Evolutionary conservation across 2,329 filamentous ascomycete genomes (phyloP).

Genomic region (Trichoderma koningii): DNA sequence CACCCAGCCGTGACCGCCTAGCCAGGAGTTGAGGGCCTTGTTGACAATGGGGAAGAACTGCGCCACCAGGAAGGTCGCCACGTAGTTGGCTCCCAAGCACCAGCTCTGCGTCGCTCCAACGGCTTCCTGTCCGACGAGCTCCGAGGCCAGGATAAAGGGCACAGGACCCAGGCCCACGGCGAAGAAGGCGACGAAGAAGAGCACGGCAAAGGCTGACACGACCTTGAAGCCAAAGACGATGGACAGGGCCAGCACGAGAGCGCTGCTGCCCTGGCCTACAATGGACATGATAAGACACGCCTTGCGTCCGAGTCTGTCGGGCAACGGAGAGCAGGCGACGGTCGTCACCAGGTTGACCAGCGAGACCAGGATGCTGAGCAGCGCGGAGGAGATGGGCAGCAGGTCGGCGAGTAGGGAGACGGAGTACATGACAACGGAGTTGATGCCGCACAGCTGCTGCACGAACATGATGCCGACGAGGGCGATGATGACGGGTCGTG

Average conservation of each 20-base stretch:
- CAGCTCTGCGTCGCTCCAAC: conserved; percentile 91
- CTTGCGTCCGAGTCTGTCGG: conserved; percentile 87
- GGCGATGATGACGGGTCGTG: conserved; percentile 74
- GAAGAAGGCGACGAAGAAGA: conserved; percentile 87
- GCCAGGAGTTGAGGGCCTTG: conserved; percentile 62
- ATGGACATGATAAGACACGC: conserved; percentile 80
- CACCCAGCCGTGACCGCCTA: conserved; percentile 75
- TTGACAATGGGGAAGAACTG: conserved; percentile 94
- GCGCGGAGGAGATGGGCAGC: conserved; percentile 75
- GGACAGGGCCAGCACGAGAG: conserved; percentile 75
- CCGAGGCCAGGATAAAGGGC: conserved; percentile 89
- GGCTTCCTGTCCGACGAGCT: conserved; percentile 86
- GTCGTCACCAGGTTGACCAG: conserved; percentile 85
- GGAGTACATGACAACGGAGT: conserved; percentile 98
- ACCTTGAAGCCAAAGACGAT: conserved; percentile 73
- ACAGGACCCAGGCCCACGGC: conserved; percentile 90
- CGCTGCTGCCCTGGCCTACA: conserved; percentile 77
- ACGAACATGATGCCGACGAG: conserved; percentile 89
- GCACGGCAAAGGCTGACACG: conserved; percentile 76
- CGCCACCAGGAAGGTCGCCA: conserved; percentile 87
- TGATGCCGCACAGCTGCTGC: conserved; percentile 92
- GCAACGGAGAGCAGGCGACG: conserved; percentile 75
- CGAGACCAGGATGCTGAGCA: conserved; percentile 86
- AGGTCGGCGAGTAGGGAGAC: conserved; percentile 83
- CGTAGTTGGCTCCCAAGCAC: conserved; percentile 83